These are phyloP conservation scores for Zasmidium citrigriseum DNA, from an alignment of 2,329 filamentous ascomycete genomes.

Conservation along the genomic window DNA sequence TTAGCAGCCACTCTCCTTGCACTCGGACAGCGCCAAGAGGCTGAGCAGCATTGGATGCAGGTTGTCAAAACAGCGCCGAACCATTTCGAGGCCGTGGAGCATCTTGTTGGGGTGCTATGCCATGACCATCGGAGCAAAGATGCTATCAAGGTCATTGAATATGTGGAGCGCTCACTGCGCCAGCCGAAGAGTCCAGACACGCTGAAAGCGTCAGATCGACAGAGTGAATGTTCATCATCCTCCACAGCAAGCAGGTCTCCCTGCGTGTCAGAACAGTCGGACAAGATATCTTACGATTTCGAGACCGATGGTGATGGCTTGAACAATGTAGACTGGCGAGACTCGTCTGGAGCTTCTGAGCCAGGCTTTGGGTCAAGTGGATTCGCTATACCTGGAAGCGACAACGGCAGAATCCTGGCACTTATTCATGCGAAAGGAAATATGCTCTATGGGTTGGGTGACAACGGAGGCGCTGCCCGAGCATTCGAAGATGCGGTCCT, in stretches of 20 bases:
- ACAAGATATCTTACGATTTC: constrained; percentile 59
- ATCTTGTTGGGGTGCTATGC: constrained; percentile 85
- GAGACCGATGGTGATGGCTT: constrained; percentile 45
- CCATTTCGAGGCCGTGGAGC: constrained; percentile 93
- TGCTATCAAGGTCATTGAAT: constrained; percentile 83
- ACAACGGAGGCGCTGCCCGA: constrained; percentile 75
- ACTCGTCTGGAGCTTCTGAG: constrained; percentile 44
- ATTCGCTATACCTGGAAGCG: constrained; percentile 78
- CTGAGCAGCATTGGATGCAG: constrained; percentile 79
- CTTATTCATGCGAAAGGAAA: constrained; percentile 98
- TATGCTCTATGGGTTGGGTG: constrained; percentile 87
- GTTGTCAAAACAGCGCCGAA: constrained; percentile 82
- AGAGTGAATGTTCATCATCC: constrained; percentile 61
- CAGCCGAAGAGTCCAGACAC: constrained; percentile 48
- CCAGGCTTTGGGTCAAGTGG: constrained; percentile 74
- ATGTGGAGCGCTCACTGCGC: constrained; percentile 74
- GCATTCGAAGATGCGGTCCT: constrained; percentile 95
- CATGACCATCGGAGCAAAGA: constrained; percentile 77
- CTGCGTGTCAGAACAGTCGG: constrained; percentile 57
- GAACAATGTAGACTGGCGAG: constrained; percentile 39
- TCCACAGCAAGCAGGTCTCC: constrained; percentile 55
- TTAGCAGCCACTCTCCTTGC: constrained; percentile 86
- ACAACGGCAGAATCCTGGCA: constrained; percentile 92
- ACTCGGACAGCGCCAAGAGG: constrained; percentile 77
- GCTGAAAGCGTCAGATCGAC: constrained; percentile 53